Evolutionary conservation across 2,329 filamentous ascomycete genomes (phyloP), one percentile per base, ranked within the genome.

Genomic region (Nothomitra cinnamomea): DNA sequence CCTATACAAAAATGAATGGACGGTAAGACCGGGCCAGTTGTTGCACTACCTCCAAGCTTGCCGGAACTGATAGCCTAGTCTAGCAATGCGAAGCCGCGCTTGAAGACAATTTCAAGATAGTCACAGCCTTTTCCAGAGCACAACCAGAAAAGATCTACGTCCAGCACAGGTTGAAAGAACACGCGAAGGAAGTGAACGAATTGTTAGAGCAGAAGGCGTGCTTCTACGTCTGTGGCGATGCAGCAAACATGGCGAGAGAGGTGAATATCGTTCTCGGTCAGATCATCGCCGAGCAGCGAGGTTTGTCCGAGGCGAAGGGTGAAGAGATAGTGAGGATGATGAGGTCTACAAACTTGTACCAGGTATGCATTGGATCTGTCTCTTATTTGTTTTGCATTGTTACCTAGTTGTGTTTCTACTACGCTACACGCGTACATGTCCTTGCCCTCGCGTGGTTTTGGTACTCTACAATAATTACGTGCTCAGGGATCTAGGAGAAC

Each of bases 241-340:
- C 94, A 0, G 86, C 92, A 54, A 89, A 95, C 72, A 95, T 95
- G 89, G 89, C 89, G 48, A 82, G 89, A 55, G 89, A 94, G 66
- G 88, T 95, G 63, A 95, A 94, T 66, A 75, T 82, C 22, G 80
- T 87, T n/a, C 75, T 98, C 43, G 83, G 77, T 24, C 82, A 94
- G 65, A 94, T 96, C 63, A 82, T 98, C 61, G 76, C 88, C 24
- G 80, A 89, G 65, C 78, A 94, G 67, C 79, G 92, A 53, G 84
- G 84, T 51, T 76, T 96, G 55, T 75, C 87, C 1, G 83, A 90
- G 62, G 74, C 83, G 58, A 95, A 95, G 76, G 92, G 80, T 13
- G 92, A 98, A 70, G 90, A 96, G 65, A 82, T 95, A 63, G 88
- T 98, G 57, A 98, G 96, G 79, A 83, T 83, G 62, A 95, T 98